Base-by-base conservation (phyloP, 371 early-diverging fungal species). In the Apophysomyces ossiformis region DNA sequence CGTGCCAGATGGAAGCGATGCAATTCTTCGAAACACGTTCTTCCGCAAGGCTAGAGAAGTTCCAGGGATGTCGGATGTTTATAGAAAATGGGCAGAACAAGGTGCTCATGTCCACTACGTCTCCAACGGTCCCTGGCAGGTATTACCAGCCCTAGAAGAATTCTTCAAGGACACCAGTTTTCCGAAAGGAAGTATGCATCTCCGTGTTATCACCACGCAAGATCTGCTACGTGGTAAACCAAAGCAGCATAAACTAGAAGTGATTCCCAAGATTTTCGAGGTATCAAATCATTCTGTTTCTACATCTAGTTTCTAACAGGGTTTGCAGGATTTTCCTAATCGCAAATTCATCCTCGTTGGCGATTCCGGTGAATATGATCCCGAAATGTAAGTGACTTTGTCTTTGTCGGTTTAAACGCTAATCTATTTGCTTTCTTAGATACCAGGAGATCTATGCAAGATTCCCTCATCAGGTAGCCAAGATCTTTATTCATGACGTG, bases 291-390 rank as follows among this genome's bases (percentile, higher is more conserved):
- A 15, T 32, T 15, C 9, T 35, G 37, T 12, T 12, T n/a, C 6
- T 12, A 32, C 16, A 57, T 18, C n/a, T 13, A 18, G 13, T 45
- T 50, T 21, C 9, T 18, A 50, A 21, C 8, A 0, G 54, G 21
- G 4, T 38, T 11, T 7, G n/a, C 16, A 71, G 63, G 72, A 72
- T 46, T 72, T 89, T 46, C 90, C 90, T 1, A 60, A 80, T n/a
- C 84, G 90, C 21, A 86, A 87, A 68, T 91, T 89, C 67, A 85
- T 91, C 60, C 79, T 91, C 7, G 78, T 91, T 8, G 92, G 92
- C n/a, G 91, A 91, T 65, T 84, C 87, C 41, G 91, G 91, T 56
- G 90, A 91, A 69, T 74, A 82, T 21, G 91, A 91, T 68, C 85
- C 88, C 38, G 89, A 89, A 75, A 81, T 84, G 76, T 85, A 76